Evolutionary conservation across 306 rosid genomes (phyloP).

Genomic region (Neltuma alba): DNA sequence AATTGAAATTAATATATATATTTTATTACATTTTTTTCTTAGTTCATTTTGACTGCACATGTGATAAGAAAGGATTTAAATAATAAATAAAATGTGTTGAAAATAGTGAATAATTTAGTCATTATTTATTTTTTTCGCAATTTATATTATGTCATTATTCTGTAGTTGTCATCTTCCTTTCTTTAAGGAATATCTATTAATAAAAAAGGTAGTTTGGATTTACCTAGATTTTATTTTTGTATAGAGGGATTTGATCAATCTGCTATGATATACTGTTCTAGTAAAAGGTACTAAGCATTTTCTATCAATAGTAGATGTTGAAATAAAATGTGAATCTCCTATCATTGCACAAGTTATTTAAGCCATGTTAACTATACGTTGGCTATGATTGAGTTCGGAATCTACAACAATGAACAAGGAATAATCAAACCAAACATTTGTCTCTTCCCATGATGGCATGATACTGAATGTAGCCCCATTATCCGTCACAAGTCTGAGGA

Average conservation of each 20-base stretch:
- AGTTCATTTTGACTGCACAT: not conserved
- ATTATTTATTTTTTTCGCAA: not conserved
- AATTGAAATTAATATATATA: not conserved
- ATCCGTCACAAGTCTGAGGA: not conserved
- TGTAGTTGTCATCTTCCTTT: not conserved
- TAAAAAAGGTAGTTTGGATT: not conserved
- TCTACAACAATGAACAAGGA: too few species aligned
- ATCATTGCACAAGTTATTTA: too few species aligned
- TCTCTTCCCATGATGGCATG: not conserved
- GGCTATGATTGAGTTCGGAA: too few species aligned
- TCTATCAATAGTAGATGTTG: not conserved
- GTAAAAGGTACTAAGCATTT: not conserved
- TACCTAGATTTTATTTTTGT: not conserved
- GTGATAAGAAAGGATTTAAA: not conserved
- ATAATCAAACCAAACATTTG: too few species aligned
- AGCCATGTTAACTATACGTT: too few species aligned
- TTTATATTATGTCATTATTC: not conserved
- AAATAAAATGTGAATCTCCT: not conserved
- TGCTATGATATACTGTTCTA: not conserved
- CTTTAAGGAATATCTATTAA: not conserved
- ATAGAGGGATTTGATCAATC: not conserved
- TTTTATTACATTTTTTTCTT: not conserved
- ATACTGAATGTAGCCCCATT: not conserved
- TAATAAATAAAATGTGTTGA: not conserved
- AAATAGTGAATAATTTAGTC: not conserved